phyloP scores from a whole-genome alignment of 2,329 filamentous ascomycete genomes.

The Trichoderma oligosporum region DNA sequence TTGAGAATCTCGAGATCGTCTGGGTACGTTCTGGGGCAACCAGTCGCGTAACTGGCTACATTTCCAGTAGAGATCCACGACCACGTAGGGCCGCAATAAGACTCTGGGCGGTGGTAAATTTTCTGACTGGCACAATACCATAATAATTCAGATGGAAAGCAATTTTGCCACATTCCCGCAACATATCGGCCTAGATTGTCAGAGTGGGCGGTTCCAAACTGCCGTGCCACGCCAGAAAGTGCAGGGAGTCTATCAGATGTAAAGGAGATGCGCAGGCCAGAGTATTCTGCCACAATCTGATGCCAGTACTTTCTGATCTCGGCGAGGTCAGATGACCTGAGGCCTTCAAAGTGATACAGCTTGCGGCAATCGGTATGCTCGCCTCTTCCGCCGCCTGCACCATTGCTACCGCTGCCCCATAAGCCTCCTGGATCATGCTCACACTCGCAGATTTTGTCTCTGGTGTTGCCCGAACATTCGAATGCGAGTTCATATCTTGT shows the following conservation, averaged over 20 bases:
- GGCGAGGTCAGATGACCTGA: neutral
- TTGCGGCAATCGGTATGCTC: constrained; percentile 6
- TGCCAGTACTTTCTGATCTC: constrained; percentile 14
- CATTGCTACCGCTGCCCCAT: constrained; percentile 8
- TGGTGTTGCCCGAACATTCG: constrained; percentile 1
- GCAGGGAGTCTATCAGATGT: constrained; percentile 17
- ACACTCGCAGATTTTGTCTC: constrained; percentile 11
- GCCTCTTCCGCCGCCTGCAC: neutral
- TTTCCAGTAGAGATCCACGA: constrained; percentile 15
- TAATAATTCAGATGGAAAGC: constrained; percentile 9
- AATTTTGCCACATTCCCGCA: constrained; percentile 14
- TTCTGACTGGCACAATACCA: constrained; percentile 4
- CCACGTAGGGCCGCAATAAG: constrained; percentile 16
- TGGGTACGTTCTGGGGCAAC: neutral
- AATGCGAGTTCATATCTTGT: constrained; percentile 11
- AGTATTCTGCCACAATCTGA: constrained; percentile 14
- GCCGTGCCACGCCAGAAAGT: constrained; percentile 12
- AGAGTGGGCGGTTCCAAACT: constrained; percentile 14
- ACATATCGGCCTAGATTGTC: constrained; percentile 11
- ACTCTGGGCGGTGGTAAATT: neutral
- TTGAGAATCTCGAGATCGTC: constrained; percentile 1
- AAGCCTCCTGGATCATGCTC: constrained; percentile 2
- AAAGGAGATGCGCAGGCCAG: constrained; percentile 13
- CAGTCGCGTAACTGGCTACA: neutral
- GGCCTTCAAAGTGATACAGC: neutral